Evolutionary conservation across 192 early-diverging fungal genomes (phyloP).

Genomic region (Thoreauomyces humboldtii): DNA sequence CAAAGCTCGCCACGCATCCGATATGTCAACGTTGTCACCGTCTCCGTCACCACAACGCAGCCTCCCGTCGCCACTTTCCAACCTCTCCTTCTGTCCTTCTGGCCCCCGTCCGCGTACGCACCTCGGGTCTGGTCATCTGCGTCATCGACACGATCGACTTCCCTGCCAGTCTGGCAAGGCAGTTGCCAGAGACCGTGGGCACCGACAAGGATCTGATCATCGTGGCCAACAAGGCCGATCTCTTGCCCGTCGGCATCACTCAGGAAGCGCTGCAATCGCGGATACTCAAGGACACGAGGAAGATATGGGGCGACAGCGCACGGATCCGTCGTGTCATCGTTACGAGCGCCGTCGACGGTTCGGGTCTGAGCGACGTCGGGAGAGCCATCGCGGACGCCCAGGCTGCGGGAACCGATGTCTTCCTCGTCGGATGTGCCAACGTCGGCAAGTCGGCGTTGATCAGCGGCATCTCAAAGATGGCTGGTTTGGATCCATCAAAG

Average conservation of each 20-base stretch:
- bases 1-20: conserved; percentile 17
- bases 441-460: conserved; percentile 77
- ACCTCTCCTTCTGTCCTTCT: conserved; percentile 27
- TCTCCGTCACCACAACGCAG: conserved; percentile 53
- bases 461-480: conserved; percentile 60
- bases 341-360: conserved; percentile 10
- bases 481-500: conserved; percentile 19
- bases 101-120: conserved; percentile 20
- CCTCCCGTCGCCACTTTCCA: conserved; percentile 37
- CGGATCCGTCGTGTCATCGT: conserved; percentile 11
- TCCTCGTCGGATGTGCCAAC: conserved; percentile 71
- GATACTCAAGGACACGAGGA: too few relatives aligned
- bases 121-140: conserved; percentile 51
- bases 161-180: conserved; percentile 56
- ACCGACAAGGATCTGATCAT: conserved; percentile 48
- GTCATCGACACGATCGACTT: conserved; percentile 70
- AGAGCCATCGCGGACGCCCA: conserved; percentile 37
- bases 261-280: too few relatives aligned
- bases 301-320: too few relatives aligned
- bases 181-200: conserved; percentile 53
- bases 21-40: conserved; percentile 70
- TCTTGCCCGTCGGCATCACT: conserved; percentile 57
- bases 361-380: conserved; percentile 14
- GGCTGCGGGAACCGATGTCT: conserved; percentile 52
- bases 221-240: conserved; percentile 70